Percentiles rank a stretch among this genome's conserved stretches.
Conservation (phyloP, 75 land plant species). For the Larix kaempferi region DNA sequence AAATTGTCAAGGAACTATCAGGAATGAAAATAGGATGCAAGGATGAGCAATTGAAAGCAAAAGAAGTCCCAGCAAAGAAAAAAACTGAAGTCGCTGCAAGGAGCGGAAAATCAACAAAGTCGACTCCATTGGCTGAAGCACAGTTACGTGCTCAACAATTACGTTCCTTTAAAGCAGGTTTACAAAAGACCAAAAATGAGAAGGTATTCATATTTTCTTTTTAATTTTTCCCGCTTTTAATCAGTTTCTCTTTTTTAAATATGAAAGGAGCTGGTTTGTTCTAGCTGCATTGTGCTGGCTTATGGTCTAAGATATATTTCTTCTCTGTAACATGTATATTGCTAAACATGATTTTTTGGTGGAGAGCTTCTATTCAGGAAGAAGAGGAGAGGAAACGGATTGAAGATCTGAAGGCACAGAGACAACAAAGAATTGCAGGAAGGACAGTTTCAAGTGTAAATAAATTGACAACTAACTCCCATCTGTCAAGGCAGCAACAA, state of each 20-base stretch:
- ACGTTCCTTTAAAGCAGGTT: slow-evolving; percentile 77
- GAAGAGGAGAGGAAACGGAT: slow-evolving; percentile 68
- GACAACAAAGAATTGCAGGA: slow-evolving; percentile 77
- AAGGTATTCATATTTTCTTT: slow-evolving; percentile 52
- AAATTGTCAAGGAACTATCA: slow-evolving; percentile 28
- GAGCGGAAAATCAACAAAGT: slow-evolving; percentile 46
- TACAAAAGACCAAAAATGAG: slow-evolving; percentile 77
- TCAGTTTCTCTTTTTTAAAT: not conserved
- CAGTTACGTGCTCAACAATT: slow-evolving; percentile 86
- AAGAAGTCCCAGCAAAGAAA: slow-evolving; percentile 47
- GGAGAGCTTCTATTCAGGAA: slow-evolving; percentile 47
- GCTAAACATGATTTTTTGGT: slow-evolving; percentile 4
- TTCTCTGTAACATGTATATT: not conserved
- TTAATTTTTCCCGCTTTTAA: not conserved
- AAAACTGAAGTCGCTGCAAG: slow-evolving; percentile 38
- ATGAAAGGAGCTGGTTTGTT: not conserved
- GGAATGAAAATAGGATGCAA: slow-evolving; percentile 41
- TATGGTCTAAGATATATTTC: not conserved
- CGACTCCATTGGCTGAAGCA: slow-evolving; percentile 71
- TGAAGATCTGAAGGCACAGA: slow-evolving; percentile 59
- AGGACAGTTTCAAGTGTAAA: slow-evolving; percentile 25
- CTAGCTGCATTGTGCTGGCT: not conserved
- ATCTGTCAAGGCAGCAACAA: slow-evolving; percentile 1
- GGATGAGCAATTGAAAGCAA: slow-evolving; percentile 46
- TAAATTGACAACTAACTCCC: slow-evolving; percentile 15